Base-by-base conservation (phyloP, 225 moss, liverwort and hornwort genomes). In the Polytrichum formosum region DNA sequence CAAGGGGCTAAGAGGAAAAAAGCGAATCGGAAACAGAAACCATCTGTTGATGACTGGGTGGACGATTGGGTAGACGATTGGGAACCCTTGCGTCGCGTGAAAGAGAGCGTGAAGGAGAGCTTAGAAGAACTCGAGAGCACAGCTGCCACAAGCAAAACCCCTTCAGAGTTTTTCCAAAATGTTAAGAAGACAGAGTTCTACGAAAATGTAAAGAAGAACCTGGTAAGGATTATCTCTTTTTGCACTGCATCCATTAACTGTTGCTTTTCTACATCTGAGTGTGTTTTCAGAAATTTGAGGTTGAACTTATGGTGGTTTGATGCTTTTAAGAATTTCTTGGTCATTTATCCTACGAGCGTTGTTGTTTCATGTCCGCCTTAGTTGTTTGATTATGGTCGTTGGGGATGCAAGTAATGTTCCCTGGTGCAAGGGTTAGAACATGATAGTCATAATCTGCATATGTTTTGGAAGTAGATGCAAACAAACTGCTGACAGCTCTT, bases 141-240 rank as follows among this genome's bases (percentile, higher is more conserved):
- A 28, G 94, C 97, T 71, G 92, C 92, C 53, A 91, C 88, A 28
- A 94, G 94, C 73, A 98, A 91, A 72, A 91, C 91, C 23, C 97
- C 97, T 17, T 92, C 91, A 19, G 97, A 98, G 76, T 94, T 98
- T 71, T 94, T 97, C 61, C 91, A 98, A 76, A 96, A 96, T 64
- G 91, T 96, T 28, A 90, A 93, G 79, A 96, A 93, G 77, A 96
- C 93, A 7, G 96, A 96, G 69, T 96, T 96, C 27, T 96, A 88
- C 67, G 96, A 89, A 82, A 98, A 92, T 82, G 90, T 98, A 66
- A 98, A 98, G 88, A 98, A 91, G 66, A 94, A 98, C 72, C 68
- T 98, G 83, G 97, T 98, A 76, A 19, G 16, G 33, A 16, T 0
- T 46, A 46, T 16, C 16, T 46, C 46, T 4, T 46, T 46, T 46